phyloP scores from a whole-genome alignment of 2,329 filamentous ascomycete genomes.

The Exophiala aquamarina region DNA sequence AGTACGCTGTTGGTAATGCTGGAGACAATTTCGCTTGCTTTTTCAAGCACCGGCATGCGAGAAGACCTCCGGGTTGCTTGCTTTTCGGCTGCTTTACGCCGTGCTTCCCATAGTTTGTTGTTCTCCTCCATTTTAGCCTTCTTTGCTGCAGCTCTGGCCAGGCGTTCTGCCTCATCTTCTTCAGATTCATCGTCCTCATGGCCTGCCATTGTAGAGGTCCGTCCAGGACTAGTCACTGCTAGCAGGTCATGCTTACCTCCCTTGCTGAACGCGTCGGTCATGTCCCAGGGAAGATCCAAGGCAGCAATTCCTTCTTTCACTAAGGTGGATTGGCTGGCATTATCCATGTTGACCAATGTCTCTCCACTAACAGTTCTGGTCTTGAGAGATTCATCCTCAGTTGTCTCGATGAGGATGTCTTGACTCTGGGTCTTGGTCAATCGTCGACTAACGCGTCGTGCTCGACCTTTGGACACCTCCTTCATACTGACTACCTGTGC shows the following conservation, averaged over 20 bases:
- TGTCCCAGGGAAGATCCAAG: conserved; percentile 37
- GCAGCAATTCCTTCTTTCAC: conserved; percentile 43
- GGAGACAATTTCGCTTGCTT: conserved; percentile 45
- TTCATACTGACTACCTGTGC: conserved; percentile 21
- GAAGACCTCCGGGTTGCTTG: conserved; percentile 42
- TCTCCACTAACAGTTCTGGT: conserved; percentile 32
- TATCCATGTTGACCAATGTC: conserved; percentile 44
- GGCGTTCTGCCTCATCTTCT: conserved; percentile 32
- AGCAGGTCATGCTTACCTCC: conserved; percentile 9
- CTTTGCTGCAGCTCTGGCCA: conserved; percentile 32
- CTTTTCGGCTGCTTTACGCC: conserved; percentile 29
- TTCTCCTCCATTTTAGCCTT: conserved; percentile 27
- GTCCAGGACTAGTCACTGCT: not conserved
- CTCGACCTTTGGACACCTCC: conserved; percentile 20
- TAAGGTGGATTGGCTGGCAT: conserved; percentile 35
- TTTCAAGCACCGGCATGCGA: conserved; percentile 43
- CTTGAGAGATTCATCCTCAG: conserved; percentile 28
- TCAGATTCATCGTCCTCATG: conserved; percentile 21
- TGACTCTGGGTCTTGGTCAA: conserved; percentile 10
- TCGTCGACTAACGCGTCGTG: conserved; percentile 25
- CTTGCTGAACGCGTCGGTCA: conserved; percentile 23
- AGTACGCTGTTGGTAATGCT: conserved; percentile 50
- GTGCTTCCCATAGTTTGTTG: conserved; percentile 25
- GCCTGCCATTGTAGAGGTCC: not conserved
- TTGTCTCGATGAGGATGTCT: conserved; percentile 32